These are phyloP conservation scores for Purpureocillium takamizusanense DNA, from an alignment of 2,329 filamentous ascomycete species.

Conservation along the genomic window DNA sequence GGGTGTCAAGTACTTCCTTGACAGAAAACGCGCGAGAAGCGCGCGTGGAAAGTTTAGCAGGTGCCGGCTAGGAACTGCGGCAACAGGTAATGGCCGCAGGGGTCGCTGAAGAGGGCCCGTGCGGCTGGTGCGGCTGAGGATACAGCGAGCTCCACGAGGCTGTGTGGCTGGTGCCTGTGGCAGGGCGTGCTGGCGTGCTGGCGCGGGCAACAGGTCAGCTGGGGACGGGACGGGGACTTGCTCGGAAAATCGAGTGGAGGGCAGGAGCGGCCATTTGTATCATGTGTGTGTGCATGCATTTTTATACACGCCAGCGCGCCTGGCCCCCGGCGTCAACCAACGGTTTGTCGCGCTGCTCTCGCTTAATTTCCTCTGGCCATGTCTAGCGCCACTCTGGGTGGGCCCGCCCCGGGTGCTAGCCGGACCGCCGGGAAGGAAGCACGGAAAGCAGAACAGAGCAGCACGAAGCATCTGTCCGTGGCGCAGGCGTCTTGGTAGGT, in stretches of 20 bases:
- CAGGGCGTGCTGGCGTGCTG: conserved; percentile 1
- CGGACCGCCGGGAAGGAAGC: background rate
- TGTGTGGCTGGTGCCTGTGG: background rate
- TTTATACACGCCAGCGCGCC: conserved; percentile 30
- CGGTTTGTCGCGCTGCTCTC: conserved; percentile 22
- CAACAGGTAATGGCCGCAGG: too few relatives aligned
- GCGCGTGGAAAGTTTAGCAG: too few relatives aligned
- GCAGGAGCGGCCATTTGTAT: conserved; percentile 33
- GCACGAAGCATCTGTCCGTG: too few relatives aligned
- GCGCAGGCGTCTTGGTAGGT: too few relatives aligned
- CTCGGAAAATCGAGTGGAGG: conserved; percentile 31
- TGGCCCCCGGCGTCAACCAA: conserved; percentile 17
- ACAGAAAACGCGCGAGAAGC: too few relatives aligned
- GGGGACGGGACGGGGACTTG: conserved; percentile 14
- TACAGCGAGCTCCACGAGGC: too few relatives aligned
- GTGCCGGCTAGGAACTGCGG: too few relatives aligned
- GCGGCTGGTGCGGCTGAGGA: background rate
- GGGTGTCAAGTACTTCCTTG: too few relatives aligned
- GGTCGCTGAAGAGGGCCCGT: too few relatives aligned
- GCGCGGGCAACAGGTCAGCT: conserved; percentile 3
- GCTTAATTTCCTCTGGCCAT: conserved; percentile 27
- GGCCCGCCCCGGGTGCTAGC: conserved; percentile 1
- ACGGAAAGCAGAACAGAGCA: too few relatives aligned
- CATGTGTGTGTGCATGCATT: conserved; percentile 33
- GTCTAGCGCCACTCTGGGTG: conserved; percentile 17